A percentile compares a stretch with the other conserved stretches of the same genome.
Conservation (phyloP, 2,329 filamentous ascomycete species). For the Sordariomycetes sp. region DNA sequence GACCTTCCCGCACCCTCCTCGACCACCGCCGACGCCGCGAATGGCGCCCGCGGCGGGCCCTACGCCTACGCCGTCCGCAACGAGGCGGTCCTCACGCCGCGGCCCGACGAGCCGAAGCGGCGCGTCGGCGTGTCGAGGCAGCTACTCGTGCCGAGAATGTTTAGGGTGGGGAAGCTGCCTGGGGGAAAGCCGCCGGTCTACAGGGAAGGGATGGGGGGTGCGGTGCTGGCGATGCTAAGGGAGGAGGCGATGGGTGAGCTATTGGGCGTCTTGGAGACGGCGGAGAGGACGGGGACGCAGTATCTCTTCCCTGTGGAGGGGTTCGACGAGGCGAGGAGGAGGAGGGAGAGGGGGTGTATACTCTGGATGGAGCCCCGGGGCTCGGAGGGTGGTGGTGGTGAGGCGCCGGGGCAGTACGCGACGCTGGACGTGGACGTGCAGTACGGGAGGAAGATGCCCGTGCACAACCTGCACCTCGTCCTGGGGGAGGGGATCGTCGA, state of each 20-base stretch:
- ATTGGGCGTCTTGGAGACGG: background rate
- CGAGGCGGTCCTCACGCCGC: background rate
- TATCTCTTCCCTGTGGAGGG: background rate
- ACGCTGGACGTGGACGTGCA: slow-evolving; percentile 15
- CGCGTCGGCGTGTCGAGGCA: background rate
- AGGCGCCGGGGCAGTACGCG: slow-evolving; percentile 1
- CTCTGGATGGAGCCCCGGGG: background rate
- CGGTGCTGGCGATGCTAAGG: background rate
- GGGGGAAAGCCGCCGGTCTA: background rate
- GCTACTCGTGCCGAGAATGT: background rate
- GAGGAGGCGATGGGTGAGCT: background rate
- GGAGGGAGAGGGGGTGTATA: background rate
- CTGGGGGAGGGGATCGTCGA: slow-evolving; percentile 24
- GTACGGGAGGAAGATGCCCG: slow-evolving; percentile 18
- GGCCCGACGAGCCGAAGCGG: no score
- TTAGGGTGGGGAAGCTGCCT: background rate
- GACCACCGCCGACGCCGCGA: background rate
- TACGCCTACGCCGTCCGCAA: background rate
- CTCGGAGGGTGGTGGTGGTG: background rate
- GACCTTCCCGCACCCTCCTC: background rate
- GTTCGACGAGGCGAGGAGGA: background rate
- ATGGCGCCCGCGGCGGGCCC: background rate
- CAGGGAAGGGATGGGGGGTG: background rate
- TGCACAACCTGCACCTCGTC: slow-evolving; percentile 30
- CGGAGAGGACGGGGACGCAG: background rate